Conservation (phyloP, 2,329 filamentous ascomycete genomes). For the Blastomyces silverae region DNA sequence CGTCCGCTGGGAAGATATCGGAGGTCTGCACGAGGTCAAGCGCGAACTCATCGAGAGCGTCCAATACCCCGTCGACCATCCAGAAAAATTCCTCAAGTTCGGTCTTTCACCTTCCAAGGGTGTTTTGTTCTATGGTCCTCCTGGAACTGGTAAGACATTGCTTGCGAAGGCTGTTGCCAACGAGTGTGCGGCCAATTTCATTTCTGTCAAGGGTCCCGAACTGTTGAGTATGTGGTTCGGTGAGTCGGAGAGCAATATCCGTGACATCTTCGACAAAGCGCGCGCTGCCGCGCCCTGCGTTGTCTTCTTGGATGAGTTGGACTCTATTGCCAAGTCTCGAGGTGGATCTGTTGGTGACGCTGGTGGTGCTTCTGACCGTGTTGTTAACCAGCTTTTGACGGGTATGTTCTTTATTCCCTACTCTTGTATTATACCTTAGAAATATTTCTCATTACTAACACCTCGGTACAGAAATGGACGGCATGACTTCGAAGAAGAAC, state of each 20-base stretch:
- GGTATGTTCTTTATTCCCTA: slow-evolving; percentile 53
- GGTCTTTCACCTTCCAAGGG: slow-evolving; percentile 94
- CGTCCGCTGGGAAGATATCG: slow-evolving; percentile 99
- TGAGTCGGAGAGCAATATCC: slow-evolving; percentile 99
- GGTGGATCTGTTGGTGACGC: slow-evolving; percentile 94
- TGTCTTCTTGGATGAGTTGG: slow-evolving; percentile 96
- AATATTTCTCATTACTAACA: slow-evolving; percentile 38
- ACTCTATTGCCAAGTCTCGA: slow-evolving; percentile 99
- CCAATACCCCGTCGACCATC: slow-evolving; percentile 98
- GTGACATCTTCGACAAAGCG: slow-evolving; percentile 99
- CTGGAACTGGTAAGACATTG: slow-evolving; percentile 99
- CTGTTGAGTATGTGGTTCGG: slow-evolving; percentile 99
- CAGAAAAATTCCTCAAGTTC: slow-evolving; percentile 99
- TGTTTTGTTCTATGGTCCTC: slow-evolving; percentile 97
- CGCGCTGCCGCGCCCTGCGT: slow-evolving; percentile 96
- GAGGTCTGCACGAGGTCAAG: slow-evolving; percentile 97
- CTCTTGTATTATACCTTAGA: slow-evolving; percentile 2
- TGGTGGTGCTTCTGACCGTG: slow-evolving; percentile 96
- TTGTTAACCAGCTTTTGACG: slow-evolving; percentile 98
- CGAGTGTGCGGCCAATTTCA: slow-evolving; percentile 99
- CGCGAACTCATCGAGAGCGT: slow-evolving; percentile 98
- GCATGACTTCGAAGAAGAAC: slow-evolving; percentile 99
- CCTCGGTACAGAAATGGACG: slow-evolving; percentile 73
- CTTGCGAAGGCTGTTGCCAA: slow-evolving; percentile 99
- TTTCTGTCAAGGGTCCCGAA: slow-evolving; percentile 97